Evolutionary conservation across 2,329 filamentous ascomycete species (phyloP).

Genomic region (Cytospora piceae): DNA sequence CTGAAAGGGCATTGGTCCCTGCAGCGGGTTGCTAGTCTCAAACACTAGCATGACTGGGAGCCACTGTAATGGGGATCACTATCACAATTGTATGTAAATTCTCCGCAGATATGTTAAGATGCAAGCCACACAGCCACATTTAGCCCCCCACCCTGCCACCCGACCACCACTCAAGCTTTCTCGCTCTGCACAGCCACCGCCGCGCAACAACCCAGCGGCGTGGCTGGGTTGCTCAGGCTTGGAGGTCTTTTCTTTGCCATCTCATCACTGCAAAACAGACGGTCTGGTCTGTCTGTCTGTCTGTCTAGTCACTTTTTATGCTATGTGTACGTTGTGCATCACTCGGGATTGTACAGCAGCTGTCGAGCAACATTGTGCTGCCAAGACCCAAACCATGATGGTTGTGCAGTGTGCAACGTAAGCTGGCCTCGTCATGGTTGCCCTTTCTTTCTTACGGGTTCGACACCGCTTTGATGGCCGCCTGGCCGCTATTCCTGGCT

Average conservation of each 20-base stretch:
- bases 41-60: not conserved
- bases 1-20: slow-evolving; percentile 23
- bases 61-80: not conserved
- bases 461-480: not conserved
- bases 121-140: not conserved
- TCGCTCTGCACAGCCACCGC: not conserved
- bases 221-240: not conserved
- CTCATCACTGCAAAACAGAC: not conserved
- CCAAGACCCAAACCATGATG: not conserved
- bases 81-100: not conserved
- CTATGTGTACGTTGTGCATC: too few relatives aligned
- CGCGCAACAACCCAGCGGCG: not conserved
- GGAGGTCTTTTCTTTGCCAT: not conserved
- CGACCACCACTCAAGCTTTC: not conserved
- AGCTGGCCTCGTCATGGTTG: not conserved
- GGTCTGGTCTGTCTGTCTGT: not conserved
- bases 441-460: not conserved
- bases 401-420: slow-evolving; percentile 1
- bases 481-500: not conserved
- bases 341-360: not conserved
- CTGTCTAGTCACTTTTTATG: not conserved
- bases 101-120: not conserved
- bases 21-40: not conserved
- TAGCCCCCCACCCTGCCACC: not conserved
- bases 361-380: not conserved